These are phyloP conservation scores for Tetrapisispora phaffii DNA, from an alignment of 805 yeast species.

Conservation along the genomic window DNA sequence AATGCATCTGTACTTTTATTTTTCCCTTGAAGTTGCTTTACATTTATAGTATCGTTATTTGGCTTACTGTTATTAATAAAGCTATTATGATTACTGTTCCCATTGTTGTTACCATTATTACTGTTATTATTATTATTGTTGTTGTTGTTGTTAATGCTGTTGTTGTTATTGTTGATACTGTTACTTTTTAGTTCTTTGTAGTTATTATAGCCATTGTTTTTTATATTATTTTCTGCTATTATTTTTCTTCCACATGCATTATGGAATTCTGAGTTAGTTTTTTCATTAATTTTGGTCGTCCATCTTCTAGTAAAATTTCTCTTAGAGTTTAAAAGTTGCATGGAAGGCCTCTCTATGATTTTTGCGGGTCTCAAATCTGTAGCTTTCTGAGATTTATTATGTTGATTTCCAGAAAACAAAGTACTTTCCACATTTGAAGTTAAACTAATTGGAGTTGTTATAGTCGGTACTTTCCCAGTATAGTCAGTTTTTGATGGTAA, in stretches of 20 bases:
- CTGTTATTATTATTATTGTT: slow-evolving; percentile 4
- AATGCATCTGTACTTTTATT: background rate
- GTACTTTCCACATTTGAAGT: background rate
- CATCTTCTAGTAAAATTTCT: slow-evolving; percentile 17
- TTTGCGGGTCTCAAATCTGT: slow-evolving; percentile 6
- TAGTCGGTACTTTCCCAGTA: background rate
- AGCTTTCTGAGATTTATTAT: background rate
- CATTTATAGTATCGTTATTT: background rate
- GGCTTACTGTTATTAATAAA: background rate
- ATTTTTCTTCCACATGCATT: background rate
- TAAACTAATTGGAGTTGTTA: background rate
- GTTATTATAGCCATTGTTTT: no score
- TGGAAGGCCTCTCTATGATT: slow-evolving; percentile 18
- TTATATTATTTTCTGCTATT: background rate
- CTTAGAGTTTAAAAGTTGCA: slow-evolving; percentile 20
- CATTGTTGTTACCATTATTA: background rate
- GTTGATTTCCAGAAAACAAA: background rate
- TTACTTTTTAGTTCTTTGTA: no score
- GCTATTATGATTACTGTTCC: background rate
- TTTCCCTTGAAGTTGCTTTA: background rate
- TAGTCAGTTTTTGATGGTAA: background rate
- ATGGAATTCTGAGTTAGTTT: background rate
- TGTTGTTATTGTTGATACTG: slow-evolving; percentile 1
- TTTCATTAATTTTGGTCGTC: slow-evolving; percentile 3
- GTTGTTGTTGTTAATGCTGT: background rate